Percentiles rank a stretch among this genome's conserved stretches.
These are phyloP conservation scores for Aphanomyces stellatus DNA, from an alignment of 352 stramenopile genomes.

Conservation along the genomic window DNA sequence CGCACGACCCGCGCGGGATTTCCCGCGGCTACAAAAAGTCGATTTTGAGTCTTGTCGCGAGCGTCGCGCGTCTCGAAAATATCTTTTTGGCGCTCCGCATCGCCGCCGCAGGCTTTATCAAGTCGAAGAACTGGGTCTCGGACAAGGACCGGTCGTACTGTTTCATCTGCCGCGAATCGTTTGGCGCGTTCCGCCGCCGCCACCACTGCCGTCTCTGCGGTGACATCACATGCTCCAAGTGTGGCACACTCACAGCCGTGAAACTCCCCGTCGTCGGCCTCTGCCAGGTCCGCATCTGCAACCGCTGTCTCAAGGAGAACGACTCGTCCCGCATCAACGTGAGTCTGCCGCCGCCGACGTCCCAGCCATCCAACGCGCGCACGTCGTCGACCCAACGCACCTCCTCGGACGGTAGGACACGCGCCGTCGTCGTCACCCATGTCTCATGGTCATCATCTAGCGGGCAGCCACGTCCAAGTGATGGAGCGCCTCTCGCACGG, in stretches of 20 bases:
- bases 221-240: constrained; percentile 75
- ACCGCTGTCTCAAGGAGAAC: constrained; percentile 16
- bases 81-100: constrained; percentile 17
- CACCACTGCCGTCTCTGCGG: constrained; percentile 82
- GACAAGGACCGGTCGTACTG: constrained; percentile 54
- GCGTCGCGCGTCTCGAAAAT: constrained; percentile 16
- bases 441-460: background rate
- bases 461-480: constrained; percentile 2
- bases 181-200: constrained; percentile 76
- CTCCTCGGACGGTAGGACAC: background rate
- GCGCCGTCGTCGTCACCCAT: background rate
- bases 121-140: constrained; percentile 37
- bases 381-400: background rate
- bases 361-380: background rate
- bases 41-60: constrained; percentile 15
- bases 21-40: constrained; percentile 16
- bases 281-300: constrained; percentile 19
- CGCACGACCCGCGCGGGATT: constrained; percentile 17
- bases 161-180: constrained; percentile 69
- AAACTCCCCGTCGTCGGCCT: constrained; percentile 16
- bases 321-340: constrained; percentile 13
- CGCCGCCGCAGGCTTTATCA: constrained; percentile 18
- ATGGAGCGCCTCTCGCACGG: constrained; percentile 19
- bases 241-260: constrained; percentile 20
- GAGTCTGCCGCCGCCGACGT: background rate